These are phyloP conservation scores for Paragyromitra xinjiangensis DNA, from an alignment of 495 filamentous ascomycete species.

Conservation along the genomic window DNA sequence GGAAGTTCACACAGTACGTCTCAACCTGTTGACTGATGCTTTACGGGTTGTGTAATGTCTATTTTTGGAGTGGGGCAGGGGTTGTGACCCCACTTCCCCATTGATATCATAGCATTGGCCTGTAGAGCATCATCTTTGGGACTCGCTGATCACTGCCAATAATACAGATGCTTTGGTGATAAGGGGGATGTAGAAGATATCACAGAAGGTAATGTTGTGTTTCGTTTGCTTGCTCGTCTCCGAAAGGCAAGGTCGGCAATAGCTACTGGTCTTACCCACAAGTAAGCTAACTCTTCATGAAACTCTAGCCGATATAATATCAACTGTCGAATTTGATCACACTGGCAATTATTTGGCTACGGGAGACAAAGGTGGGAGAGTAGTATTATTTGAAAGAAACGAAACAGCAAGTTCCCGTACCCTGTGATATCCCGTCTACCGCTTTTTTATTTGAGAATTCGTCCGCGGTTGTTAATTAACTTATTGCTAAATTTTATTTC, in stretches of 20 bases:
- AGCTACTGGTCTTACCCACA: not conserved
- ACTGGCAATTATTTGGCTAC: slow-evolving; percentile 98
- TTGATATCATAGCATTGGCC: slow-evolving; percentile 33
- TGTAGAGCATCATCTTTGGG: not conserved
- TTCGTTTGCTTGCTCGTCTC: not conserved
- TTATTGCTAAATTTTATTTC: slow-evolving; percentile 16
- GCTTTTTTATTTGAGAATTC: not conserved
- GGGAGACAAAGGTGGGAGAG: slow-evolving; percentile 95
- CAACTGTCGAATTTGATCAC: slow-evolving; percentile 98
- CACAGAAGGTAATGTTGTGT: slow-evolving; percentile 81
- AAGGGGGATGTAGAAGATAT: slow-evolving; percentile 99
- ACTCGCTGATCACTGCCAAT: slow-evolving; percentile 29
- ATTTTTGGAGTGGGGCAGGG: slow-evolving; percentile 52
- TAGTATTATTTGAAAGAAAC: slow-evolving; percentile 96
- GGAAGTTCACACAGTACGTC: slow-evolving; percentile 99
- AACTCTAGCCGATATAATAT: slow-evolving; percentile 94
- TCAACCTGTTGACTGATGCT: slow-evolving; percentile 43
- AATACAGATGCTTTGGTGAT: slow-evolving; percentile 92
- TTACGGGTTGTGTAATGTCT: slow-evolving; percentile 30
- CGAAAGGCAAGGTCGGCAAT: not conserved
- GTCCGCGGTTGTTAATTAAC: not conserved
- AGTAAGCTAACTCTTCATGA: slow-evolving; percentile 15
- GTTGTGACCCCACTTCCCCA: slow-evolving; percentile 49
- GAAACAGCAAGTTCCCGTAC: slow-evolving; percentile 77
- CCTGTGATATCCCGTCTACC: not conserved